Base-by-base conservation (phyloP, 192 early-diverging fungal species). In the Backusella morwellensis region DNA sequence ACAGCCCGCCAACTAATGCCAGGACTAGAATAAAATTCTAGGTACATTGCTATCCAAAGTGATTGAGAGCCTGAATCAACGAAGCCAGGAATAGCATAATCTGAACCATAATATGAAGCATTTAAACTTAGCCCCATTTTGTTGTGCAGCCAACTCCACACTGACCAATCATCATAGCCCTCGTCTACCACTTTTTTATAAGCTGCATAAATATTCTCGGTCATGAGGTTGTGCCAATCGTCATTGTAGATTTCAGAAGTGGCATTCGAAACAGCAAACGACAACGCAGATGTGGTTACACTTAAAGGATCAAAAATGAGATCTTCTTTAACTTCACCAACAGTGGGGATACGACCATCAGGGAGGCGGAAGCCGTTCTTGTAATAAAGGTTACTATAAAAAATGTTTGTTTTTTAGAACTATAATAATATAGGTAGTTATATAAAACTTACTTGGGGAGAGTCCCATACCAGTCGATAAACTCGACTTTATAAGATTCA, bases 61-160 rank as follows among this genome's bases (percentile, higher is more conserved):
- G 70, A 32, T 7, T 4, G 4, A 38, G n/a, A 5, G n/a, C 47
- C 47, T 7, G 8, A 38, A 42, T 7, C 9, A 42, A 1, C 0
- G 8, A 42, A 42, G 29, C 56, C 70, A 7, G 34, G 35, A 70
- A 68, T 44, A 50, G 38, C 23, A 19, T 35, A 63, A 41, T 52
- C 56, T 9, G 74, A 52, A 14, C 26, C 23, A 19, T 35, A 63
- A 41, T 52, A 41, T 9, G 74, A 52, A 14, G 74, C 74, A 41
- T 75, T 75, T 19, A 68, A 41, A 34, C 66, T 75, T 15, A 40
- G 19, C 0, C 74, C 74, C 74, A 75, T 75, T 38, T 75, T 75
- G 15, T 68, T 68, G 34, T 75, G 34, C 21, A 75, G 50, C 41
- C 67, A 75, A 4, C 66, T 59, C 66, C 69, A 67, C 21, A 66